Base-by-base conservation (phyloP, 1,284 basidiomycete species). In the Trametes sp. region DNA sequence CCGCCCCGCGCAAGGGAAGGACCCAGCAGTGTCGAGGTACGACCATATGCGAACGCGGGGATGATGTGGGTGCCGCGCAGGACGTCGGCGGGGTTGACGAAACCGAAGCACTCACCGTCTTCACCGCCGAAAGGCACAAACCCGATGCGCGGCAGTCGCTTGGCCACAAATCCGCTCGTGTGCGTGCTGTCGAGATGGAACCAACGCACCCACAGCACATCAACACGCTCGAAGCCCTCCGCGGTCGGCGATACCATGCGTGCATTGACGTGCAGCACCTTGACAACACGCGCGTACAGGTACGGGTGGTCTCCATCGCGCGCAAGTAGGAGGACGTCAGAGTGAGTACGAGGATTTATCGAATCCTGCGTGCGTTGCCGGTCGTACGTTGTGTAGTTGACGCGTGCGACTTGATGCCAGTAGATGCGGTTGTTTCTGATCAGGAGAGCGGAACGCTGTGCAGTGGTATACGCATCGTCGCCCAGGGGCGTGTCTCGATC, bases 321-420 rank as follows among this genome's bases (percentile, higher is more conserved):
- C n/a, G n/a, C n/a, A 0, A 79, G n/a, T n/a, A n/a, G 64, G 74
- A 82, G 79, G 24, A 82, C 61, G 62, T 81, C 69, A 2, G 72
- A 33, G 38, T 73, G 70, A 1, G 70, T 73, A 0, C 67, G 46
- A 0, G 74, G 76, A 51, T 80, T 81, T 54, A 83, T 63, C 0
- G 69, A 52, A n/a, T 83, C 81, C 54, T 78, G 76, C 13, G 68
- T 67, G 2, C 75, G 70, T 1, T 71, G 72, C 11, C 79, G 50
- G 54, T 84, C 76, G 59, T 84, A 84, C 2, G 79, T 81, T 0
- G 79, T 84, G 65, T 80, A 83, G 57, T 82, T 80, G 44, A 83
- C 61, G 0, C 69, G 65, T n/a, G 77, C 45, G 0, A 65, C 67
- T 21, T 73, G 70, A 51, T 76, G 71, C 0, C 52, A 45, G 59